Evolutionary conservation across 164 flowering plant genomes (phyloP), one percentile per base, ranked within the genome.

Genomic region (Buxus sempervirens): DNA sequence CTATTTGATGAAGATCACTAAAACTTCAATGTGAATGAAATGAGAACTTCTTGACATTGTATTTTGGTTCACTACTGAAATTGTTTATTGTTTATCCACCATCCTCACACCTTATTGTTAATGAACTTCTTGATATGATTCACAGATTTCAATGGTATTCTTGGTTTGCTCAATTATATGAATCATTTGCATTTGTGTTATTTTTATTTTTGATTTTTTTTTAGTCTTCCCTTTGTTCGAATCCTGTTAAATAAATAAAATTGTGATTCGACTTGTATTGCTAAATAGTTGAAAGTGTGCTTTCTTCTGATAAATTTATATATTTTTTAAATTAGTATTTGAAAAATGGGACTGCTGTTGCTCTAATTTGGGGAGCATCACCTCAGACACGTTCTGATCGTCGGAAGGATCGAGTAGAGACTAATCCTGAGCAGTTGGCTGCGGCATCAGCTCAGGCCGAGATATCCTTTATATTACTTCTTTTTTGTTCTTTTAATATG

Each of bases 361-460:
- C 99, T 23, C 69, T 91, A 45, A 93, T 93, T 26, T 96, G 99
- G 99, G 99, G 92, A 68, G 99, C 98, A 72, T 83, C 96, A 8
- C 99, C 99, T 62, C 99, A 93, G 76, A 85, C 96, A 60, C 79
- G 98, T 51, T 93, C 97, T 67, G 98, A 93, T 79, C 82, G 99
- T 73, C 82, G 85, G 38, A 96, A 93, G 78, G 98, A 96, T 68
- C 84, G 97, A 59, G 99, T 96, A 19, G 99, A 93, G 85, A 93
- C 97, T 42, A 91, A 90, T 78, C 97, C 99, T n/a, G 99, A 96
- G 73, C 98, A 96, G 85, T 80, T 93, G 72, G 96, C 98, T 67
- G 98, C 98, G 51, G 99, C 99, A 72, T 88, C 99, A 67, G 93
- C 88, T 69, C 86, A 86, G 63, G 99, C 99, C 58, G 99, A 96